These are phyloP conservation scores for Colletotrichum godetiae DNA, from an alignment of 2,329 filamentous ascomycete species.

Conservation along the genomic window DNA sequence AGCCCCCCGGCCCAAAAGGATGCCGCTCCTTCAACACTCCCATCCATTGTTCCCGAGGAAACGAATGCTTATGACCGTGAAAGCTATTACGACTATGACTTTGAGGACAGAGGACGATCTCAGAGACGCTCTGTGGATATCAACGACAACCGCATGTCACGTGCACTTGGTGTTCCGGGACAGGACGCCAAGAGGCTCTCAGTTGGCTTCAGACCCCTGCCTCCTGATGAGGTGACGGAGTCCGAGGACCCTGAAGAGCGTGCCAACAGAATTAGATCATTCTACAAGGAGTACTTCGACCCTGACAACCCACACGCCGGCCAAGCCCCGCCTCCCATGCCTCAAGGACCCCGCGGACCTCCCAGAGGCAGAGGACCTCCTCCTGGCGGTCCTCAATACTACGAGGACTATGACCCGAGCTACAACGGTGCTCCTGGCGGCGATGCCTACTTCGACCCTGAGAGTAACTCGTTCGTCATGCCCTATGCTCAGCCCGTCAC, in stretches of 20 bases:
- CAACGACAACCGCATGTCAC: constrained; percentile 42
- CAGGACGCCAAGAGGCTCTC: constrained; percentile 70
- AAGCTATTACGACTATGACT: constrained; percentile 39
- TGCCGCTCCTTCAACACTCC: constrained; percentile 48
- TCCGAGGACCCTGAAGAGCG: constrained; percentile 93
- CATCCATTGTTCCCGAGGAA: constrained; percentile 39
- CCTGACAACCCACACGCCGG: constrained; percentile 66
- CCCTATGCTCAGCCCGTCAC: constrained; percentile 87
- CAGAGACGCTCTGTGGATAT: constrained; percentile 42
- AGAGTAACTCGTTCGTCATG: constrained; percentile 78
- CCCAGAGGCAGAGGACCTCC: constrained; percentile 14
- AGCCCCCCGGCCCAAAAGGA: constrained; percentile 48
- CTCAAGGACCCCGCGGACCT: constrained; percentile 15
- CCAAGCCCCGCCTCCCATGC: constrained; percentile 20
- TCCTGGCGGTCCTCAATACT: constrained; percentile 61
- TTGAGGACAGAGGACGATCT: constrained; percentile 51
- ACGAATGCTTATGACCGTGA: constrained; percentile 39
- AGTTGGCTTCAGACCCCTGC: constrained; percentile 83
- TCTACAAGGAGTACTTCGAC: constrained; percentile 99
- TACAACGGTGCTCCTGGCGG: constrained; percentile 62
- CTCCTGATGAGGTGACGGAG: constrained; percentile 81
- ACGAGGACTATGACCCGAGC: constrained; percentile 80
- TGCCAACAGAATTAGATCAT: constrained; percentile 96
- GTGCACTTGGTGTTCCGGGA: constrained; percentile 64
- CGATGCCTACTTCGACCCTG: constrained; percentile 75